phyloP scores from a whole-genome alignment of 345 rosid genomes.

The Lenwebbia sp. region DNA sequence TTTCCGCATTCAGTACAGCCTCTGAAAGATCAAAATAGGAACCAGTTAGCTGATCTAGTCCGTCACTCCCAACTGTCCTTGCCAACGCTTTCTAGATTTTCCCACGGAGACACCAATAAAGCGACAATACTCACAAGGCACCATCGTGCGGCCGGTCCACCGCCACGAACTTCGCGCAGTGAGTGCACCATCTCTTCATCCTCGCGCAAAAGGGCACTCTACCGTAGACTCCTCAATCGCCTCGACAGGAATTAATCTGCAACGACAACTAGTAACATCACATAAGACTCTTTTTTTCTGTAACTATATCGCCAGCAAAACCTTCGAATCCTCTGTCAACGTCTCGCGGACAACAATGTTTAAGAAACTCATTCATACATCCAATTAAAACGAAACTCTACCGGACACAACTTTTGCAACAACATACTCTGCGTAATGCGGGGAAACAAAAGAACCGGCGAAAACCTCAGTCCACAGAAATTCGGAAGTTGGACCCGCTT shows the following conservation, averaged over 20 bases:
- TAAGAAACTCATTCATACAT: not conserved
- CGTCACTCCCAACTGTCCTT: not conserved
- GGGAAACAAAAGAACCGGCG: not conserved
- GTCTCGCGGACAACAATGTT: not conserved
- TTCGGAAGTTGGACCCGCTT: not conserved
- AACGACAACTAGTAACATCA: not conserved
- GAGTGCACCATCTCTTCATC: slow-evolving; percentile 14
- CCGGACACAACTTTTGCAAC: not conserved
- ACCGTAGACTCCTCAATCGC: not conserved
- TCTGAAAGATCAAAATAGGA: not conserved
- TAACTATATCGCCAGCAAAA: not conserved
- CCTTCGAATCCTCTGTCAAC: not conserved
- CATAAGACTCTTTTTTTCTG: not conserved
- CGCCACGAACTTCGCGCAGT: slow-evolving; percentile 9
- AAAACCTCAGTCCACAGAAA: not conserved
- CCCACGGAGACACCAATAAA: not conserved
- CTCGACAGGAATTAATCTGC: not conserved
- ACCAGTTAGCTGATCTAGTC: not conserved
- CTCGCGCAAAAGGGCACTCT: not conserved
- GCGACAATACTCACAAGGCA: slow-evolving; percentile 7
- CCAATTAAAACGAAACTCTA: not conserved
- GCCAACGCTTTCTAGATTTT: not conserved
- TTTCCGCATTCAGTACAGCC: slow-evolving; percentile 27
- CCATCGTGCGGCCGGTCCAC: slow-evolving; percentile 18
- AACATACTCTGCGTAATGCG: not conserved